Conservation (phyloP, 306 rosid species). For the Neltuma alba region DNA sequence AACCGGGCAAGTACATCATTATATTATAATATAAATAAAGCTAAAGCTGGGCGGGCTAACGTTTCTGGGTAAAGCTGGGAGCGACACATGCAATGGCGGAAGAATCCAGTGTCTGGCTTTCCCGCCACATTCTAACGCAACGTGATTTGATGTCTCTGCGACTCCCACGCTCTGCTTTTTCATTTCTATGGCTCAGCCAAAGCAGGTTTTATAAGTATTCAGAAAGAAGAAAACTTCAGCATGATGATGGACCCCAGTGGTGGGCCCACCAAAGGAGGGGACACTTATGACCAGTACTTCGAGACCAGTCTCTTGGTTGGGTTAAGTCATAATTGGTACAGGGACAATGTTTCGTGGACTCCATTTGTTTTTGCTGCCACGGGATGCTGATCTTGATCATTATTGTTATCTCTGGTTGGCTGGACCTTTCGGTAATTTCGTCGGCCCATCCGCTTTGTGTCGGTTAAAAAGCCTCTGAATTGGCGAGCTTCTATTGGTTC, state of each 20-base stretch:
- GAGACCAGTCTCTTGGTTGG: neutral
- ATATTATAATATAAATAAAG: too few species aligned
- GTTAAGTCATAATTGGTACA: neutral
- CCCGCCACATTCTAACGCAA: slow-evolving; percentile 40
- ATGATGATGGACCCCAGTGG: slow-evolving; percentile 36
- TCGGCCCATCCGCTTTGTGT: neutral
- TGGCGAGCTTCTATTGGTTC: neutral
- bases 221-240: neutral
- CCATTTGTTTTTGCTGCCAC: too few species aligned
- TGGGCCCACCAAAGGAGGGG: slow-evolving; percentile 34
- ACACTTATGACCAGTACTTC: neutral
- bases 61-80: slow-evolving; percentile 30
- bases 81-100: slow-evolving; percentile 57
- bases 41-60: too few species aligned
- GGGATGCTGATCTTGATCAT: too few species aligned
- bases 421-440: neutral
- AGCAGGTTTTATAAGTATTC: neutral
- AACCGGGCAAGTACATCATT: too few species aligned
- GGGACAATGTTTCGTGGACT: slow-evolving; percentile 4
- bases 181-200: neutral
- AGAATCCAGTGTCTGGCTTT: slow-evolving; percentile 69
- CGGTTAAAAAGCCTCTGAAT: slow-evolving; percentile 20
- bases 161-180: slow-evolving; percentile 4
- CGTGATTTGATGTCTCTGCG: slow-evolving; percentile 43
- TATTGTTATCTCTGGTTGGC: neutral